phyloP scores from a whole-genome alignment of 768 basidiomycete species.

The Omphalotus guepiniiformis region DNA sequence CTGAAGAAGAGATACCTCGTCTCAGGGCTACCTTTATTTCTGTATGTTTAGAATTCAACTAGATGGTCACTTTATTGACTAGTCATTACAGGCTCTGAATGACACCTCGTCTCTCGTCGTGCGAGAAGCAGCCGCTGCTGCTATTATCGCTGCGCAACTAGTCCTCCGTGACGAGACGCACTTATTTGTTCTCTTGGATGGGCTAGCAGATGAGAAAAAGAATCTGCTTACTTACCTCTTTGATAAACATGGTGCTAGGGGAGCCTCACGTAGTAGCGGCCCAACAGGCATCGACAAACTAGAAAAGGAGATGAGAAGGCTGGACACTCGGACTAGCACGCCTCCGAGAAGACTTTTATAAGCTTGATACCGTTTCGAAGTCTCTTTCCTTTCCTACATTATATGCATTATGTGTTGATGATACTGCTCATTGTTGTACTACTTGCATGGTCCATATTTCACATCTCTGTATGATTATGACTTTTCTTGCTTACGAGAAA shows the following conservation, averaged over 20 bases:
- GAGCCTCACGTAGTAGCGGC: constrained; percentile 29
- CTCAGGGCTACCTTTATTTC: constrained; percentile 65
- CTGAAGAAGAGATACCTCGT: constrained; percentile 84
- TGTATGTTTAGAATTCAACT: constrained; percentile 36
- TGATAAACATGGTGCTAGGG: constrained; percentile 79
- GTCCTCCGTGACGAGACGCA: constrained; percentile 81
- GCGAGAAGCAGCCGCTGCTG: constrained; percentile 77
- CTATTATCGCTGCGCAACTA: constrained; percentile 80
- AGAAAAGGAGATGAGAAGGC: constrained; percentile 74
- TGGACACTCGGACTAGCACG: constrained; percentile 77
- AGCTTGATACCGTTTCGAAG: constrained; percentile 11
- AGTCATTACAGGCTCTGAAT: constrained; percentile 55
- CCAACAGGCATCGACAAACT: constrained; percentile 62
- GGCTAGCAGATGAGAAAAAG: constrained; percentile 86
- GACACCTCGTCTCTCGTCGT: constrained; percentile 71
- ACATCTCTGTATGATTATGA: too few species aligned
- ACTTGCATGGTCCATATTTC: too few species aligned
- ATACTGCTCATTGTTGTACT: too few species aligned
- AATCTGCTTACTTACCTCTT: constrained; percentile 86
- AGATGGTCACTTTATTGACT: neutral
- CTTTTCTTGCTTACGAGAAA: too few species aligned
- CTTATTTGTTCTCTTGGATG: constrained; percentile 75
- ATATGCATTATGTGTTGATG: too few species aligned
- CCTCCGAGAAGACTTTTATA: constrained; percentile 39
- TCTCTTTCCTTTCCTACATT: too few species aligned